Percentiles rank a stretch among this genome's conserved stretches.
phyloP scores from a whole-genome alignment of 2,329 filamentous ascomycete species.

The Trichoderma oligosporum region DNA sequence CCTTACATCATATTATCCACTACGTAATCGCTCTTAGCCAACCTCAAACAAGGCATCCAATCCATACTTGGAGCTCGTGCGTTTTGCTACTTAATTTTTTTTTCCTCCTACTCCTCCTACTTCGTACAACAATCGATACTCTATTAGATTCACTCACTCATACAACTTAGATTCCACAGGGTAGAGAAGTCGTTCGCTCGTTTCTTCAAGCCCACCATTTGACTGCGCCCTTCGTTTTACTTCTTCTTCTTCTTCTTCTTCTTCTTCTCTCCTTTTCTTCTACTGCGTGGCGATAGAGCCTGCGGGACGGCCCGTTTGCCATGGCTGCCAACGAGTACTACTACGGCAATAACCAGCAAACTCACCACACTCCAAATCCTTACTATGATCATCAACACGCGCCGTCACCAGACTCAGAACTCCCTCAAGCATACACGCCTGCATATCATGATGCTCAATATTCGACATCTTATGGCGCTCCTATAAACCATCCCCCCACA shows the following conservation, averaged over 20 bases:
- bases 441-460: constrained; percentile 22
- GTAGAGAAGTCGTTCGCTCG: neutral
- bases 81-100: neutral
- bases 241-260: neutral
- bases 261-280: neutral
- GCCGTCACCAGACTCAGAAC: constrained; percentile 40
- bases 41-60: constrained; percentile 10
- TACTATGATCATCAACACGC: constrained; percentile 39
- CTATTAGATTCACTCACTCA: neutral
- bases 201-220: neutral
- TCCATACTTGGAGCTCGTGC: neutral
- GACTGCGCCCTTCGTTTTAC: neutral
- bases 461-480: constrained; percentile 27
- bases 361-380: constrained; percentile 39
- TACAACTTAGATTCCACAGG: neutral
- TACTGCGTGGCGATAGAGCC: constrained; percentile 3
- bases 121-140: neutral
- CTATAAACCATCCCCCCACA: constrained; percentile 34
- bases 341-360: constrained; percentile 35
- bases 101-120: constrained; percentile 8
- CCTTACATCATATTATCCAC: constrained; percentile 10
- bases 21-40: constrained; percentile 19
- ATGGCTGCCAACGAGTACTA: constrained; percentile 70
- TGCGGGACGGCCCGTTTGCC: constrained; percentile 26
- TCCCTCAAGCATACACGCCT: constrained; percentile 38